These are phyloP conservation scores for Dictyostelium intermedium DNA, from an alignment of 78 protist genomes.

Conservation along the genomic window DNA sequence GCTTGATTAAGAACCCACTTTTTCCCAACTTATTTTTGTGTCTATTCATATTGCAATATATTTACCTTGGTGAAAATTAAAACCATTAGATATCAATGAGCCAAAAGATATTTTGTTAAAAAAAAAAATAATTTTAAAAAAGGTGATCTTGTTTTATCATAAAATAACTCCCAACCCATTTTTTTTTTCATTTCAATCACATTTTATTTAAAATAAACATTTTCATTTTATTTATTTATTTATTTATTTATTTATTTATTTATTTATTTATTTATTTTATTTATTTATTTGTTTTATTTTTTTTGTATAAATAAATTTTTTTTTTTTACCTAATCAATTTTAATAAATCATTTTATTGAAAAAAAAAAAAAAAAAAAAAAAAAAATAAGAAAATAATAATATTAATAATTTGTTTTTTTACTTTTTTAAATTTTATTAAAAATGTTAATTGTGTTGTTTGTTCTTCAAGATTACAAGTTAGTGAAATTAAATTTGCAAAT, in stretches of 20 bases:
- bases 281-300: not conserved
- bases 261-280: not conserved
- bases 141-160: not conserved
- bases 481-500: slow-evolving; percentile 3
- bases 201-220: not conserved
- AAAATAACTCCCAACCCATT: not conserved
- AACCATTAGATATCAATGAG: not conserved
- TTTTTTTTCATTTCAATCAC: not conserved
- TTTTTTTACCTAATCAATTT: not conserved
- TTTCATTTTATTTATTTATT: not conserved
- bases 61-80: not conserved
- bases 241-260: no score
- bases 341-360: not conserved
- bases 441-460: not conserved
- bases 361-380: not conserved
- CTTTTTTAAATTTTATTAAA: not conserved
- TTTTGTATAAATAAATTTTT: not conserved
- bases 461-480: not conserved
- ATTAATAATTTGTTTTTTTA: not conserved
- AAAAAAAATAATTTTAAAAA: not conserved
- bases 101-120: not conserved
- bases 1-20: not conserved
- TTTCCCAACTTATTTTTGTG: not conserved
- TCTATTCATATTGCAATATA: not conserved
- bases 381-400: not conserved